Evolutionary conservation across 116 monocot genomes (phyloP).

Genomic region (Iris pallida): DNA sequence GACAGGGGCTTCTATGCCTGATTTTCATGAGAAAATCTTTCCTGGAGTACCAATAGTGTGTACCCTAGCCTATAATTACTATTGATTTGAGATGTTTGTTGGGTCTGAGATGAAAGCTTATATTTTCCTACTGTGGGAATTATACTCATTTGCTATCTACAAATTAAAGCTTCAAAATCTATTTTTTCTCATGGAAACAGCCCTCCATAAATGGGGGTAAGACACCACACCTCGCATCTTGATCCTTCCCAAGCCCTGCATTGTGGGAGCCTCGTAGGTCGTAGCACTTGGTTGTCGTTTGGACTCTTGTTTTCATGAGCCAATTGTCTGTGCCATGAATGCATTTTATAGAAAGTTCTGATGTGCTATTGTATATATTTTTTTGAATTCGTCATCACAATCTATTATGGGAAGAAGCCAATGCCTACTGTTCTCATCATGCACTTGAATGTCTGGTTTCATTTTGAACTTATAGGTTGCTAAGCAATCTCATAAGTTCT

Average conservation of each 20-base stretch:
- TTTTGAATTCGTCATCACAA: background rate
- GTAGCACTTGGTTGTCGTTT: no score
- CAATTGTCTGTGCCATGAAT: no score
- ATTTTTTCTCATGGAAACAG: no score
- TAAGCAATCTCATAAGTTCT: constrained; percentile 81
- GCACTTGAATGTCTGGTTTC: background rate
- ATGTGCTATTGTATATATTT: background rate
- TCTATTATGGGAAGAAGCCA: background rate
- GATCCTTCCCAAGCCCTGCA: no score
- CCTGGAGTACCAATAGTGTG: no score
- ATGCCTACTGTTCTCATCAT: background rate
- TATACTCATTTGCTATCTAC: background rate
- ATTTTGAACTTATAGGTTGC: constrained; percentile 34
- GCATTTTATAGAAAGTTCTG: no score
- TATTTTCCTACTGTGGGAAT: constrained; percentile 35
- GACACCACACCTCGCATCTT: no score
- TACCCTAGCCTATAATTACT: no score
- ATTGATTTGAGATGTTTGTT: constrained; percentile 6
- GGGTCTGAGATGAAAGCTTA: constrained; percentile 66
- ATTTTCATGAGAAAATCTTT: constrained; percentile 16
- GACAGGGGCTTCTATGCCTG: constrained; percentile 26
- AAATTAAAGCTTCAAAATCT: no score
- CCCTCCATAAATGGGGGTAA: no score
- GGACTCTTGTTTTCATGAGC: no score
- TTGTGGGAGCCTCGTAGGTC: no score